Percentiles rank a stretch among this genome's conserved stretches.
Conservation (phyloP, 257 asterid species). For the Salvia splendens region DNA sequence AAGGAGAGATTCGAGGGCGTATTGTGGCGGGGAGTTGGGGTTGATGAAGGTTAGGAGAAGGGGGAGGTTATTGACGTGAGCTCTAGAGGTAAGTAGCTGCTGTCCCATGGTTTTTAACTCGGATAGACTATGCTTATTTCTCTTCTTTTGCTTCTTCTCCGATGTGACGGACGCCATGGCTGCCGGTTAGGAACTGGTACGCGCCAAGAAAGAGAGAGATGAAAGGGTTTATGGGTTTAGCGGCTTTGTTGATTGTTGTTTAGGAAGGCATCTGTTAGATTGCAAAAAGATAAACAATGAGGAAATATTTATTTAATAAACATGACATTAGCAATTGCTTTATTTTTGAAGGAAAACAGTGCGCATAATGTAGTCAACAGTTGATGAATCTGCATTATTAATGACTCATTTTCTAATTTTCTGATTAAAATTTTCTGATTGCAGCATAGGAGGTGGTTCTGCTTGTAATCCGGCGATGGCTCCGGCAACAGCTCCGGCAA, state of each 20-base stretch:
- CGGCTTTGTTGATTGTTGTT: not conserved
- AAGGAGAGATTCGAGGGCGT: constrained; percentile 70
- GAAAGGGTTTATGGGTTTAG: constrained; percentile 9
- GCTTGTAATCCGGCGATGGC: no score
- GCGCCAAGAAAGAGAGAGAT: not conserved
- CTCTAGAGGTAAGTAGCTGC: constrained; percentile 65
- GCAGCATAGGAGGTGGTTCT: no score
- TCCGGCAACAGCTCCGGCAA: no score
- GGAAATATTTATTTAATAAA: no score
- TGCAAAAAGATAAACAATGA: no score
- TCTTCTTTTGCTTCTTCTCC: constrained; percentile 39
- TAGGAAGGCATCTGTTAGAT: no score
- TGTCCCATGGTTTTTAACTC: constrained; percentile 66
- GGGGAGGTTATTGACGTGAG: constrained; percentile 75
- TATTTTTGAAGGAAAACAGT: no score
- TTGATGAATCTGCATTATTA: no score
- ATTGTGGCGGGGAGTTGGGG: constrained; percentile 51
- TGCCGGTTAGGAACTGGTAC: not conserved
- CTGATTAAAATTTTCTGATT: no score
- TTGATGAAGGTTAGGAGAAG: constrained; percentile 57
- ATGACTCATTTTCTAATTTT: no score
- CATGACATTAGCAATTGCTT: no score
- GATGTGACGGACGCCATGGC: constrained; percentile 36
- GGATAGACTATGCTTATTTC: constrained; percentile 32
- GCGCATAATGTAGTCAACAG: no score